Evolutionary conservation across 768 basidiomycete genomes (phyloP).

Genomic region (Rubroboletus pulcherrimus): DNA sequence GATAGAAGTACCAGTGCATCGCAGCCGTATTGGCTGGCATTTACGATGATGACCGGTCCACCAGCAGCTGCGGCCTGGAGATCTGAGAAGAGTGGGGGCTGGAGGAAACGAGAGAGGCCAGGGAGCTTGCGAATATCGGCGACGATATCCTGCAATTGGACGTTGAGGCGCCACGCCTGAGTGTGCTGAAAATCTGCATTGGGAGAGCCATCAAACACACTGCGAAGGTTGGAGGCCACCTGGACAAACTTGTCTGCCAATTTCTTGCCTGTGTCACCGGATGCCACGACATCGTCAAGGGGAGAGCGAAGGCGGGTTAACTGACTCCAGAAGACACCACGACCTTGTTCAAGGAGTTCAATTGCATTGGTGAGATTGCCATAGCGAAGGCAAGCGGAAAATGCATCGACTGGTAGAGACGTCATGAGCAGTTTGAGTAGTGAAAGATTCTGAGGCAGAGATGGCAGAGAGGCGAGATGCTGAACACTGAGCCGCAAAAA

Average conservation of each 20-base stretch:
- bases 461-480: neutral
- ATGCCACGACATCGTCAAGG: neutral
- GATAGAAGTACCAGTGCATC: neutral
- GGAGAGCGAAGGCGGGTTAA: slow-evolving; percentile 14
- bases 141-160: slow-evolving; percentile 3
- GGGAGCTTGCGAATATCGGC: slow-evolving; percentile 13
- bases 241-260: neutral
- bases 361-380: slow-evolving; percentile 1
- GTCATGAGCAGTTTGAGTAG: neutral
- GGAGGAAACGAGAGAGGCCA: slow-evolving; percentile 26
- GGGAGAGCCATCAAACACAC: neutral
- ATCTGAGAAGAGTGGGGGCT: slow-evolving; percentile 12
- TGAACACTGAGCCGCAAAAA: neutral
- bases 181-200: neutral
- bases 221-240: neutral
- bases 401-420: neutral
- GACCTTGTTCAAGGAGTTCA: slow-evolving; percentile 32
- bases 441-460: neutral
- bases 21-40: neutral
- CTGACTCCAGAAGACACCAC: slow-evolving; percentile 20
- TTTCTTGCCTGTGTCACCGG: neutral
- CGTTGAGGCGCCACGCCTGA: neutral
- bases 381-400: neutral
- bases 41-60: slow-evolving; percentile 24
- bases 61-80: slow-evolving; percentile 13